phyloP scores from a whole-genome alignment of 2,329 filamentous ascomycete genomes.

The Blastomyces emzantsi region DNA sequence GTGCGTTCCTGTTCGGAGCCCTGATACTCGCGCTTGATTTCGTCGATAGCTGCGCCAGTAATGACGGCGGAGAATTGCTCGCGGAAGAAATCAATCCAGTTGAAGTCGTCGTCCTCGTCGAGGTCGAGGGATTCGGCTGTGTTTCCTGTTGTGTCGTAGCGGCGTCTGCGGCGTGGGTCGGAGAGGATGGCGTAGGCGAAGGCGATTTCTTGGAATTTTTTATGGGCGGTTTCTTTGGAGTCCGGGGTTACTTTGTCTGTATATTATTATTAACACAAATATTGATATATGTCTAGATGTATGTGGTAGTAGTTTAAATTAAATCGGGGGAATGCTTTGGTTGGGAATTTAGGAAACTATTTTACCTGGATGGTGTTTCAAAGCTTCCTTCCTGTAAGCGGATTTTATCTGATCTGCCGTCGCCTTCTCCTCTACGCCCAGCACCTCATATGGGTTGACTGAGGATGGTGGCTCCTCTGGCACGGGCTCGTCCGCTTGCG shows the following conservation, averaged over 20 bases:
- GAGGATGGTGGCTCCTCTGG: constrained; percentile 57
- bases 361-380: constrained; percentile 76
- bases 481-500: constrained; percentile 42
- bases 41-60: constrained; percentile 62
- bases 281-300: background rate
- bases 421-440: constrained; percentile 61
- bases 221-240: constrained; percentile 63
- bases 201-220: constrained; percentile 79
- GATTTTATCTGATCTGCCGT: constrained; percentile 73
- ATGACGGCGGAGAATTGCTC: constrained; percentile 73
- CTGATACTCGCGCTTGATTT: constrained; percentile 72
- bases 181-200: constrained; percentile 93
- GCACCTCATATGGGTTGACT: constrained; percentile 68
- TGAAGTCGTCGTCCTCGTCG: constrained; percentile 63
- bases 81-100: constrained; percentile 84
- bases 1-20: constrained; percentile 73
- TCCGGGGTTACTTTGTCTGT: constrained; percentile 66
- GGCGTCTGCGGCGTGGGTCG: constrained; percentile 66
- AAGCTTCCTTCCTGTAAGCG: constrained; percentile 82
- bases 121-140: constrained; percentile 69
- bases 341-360: constrained; percentile 11
- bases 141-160: constrained; percentile 84
- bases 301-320: background rate
- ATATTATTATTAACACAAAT: background rate
- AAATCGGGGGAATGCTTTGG: background rate